Conservation (phyloP, 768 basidiomycete genomes). For the Phaeolepiota aurea region DNA sequence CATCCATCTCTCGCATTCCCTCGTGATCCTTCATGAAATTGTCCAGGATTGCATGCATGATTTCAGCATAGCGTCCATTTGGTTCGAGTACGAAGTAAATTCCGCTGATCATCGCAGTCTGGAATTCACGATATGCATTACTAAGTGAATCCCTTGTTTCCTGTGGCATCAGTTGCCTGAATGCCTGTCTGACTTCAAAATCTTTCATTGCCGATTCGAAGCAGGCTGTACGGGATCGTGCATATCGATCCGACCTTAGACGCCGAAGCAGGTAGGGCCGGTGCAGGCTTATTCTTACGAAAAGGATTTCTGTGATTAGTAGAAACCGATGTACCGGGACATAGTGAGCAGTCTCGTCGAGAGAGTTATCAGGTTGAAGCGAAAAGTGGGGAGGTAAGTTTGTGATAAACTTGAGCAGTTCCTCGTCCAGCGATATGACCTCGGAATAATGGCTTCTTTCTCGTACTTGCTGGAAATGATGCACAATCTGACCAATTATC, state of each 20-base stretch:
- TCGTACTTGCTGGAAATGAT: constrained; percentile 86
- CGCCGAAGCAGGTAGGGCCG: constrained; percentile 83
- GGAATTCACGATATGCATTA: constrained; percentile 82
- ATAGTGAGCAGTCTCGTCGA: constrained; percentile 58
- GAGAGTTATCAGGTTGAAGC: constrained; percentile 65
- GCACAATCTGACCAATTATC: constrained; percentile 86
- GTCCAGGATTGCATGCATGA: constrained; percentile 77
- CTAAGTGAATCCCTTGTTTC: constrained; percentile 65
- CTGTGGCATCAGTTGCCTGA: constrained; percentile 50
- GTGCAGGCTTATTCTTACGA: constrained; percentile 77
- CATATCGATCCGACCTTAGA: constrained; percentile 72
- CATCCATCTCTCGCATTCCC: constrained; percentile 62
- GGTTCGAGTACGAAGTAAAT: constrained; percentile 81
- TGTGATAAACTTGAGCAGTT: constrained; percentile 68
- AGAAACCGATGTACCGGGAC: constrained; percentile 84
- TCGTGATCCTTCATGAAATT: constrained; percentile 67
- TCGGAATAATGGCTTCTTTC: constrained; percentile 76
- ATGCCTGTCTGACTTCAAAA: constrained; percentile 68
- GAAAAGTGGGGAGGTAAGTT: constrained; percentile 75
- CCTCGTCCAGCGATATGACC: constrained; percentile 75
- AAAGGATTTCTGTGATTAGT: constrained; percentile 82
- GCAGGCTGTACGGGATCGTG: constrained; percentile 75
- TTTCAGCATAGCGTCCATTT: constrained; percentile 53
- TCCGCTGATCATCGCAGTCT: constrained; percentile 83
- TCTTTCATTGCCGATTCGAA: constrained; percentile 89